Evolutionary conservation across 805 yeast species (phyloP).

Genomic region (Candida khao-thaluensis): DNA sequence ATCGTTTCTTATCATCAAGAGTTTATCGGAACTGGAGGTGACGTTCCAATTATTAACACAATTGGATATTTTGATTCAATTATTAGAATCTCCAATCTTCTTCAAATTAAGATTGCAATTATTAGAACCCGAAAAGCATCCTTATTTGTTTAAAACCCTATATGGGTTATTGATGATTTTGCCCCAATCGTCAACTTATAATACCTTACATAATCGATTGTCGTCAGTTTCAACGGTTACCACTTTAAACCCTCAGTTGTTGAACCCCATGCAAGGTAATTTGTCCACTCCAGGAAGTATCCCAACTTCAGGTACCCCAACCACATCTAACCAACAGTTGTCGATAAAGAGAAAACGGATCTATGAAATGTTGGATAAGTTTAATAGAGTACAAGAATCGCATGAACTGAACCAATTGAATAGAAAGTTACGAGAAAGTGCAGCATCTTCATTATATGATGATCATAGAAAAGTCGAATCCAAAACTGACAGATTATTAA

Average conservation of each 20-base stretch:
- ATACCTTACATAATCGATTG: constrained; percentile 74
- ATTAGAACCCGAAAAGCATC: constrained; percentile 81
- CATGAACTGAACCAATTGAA: constrained; percentile 21
- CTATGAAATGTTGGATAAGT: constrained; percentile 42
- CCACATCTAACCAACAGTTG: constrained; percentile 23
- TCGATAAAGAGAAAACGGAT: constrained; percentile 39
- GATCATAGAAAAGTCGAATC: constrained; percentile 4
- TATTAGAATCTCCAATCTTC: constrained; percentile 90
- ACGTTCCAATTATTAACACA: constrained; percentile 79
- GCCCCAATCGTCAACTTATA: constrained; percentile 91
- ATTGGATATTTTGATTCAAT: constrained; percentile 83
- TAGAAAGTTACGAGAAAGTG: constrained; percentile 14
- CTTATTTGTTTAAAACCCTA: constrained; percentile 78
- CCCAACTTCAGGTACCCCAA: constrained; percentile 18
- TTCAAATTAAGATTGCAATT: constrained; percentile 82
- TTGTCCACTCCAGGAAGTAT: constrained; percentile 20
- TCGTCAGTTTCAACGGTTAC: constrained; percentile 52
- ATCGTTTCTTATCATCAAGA: constrained; percentile 77
- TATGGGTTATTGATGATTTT: constrained; percentile 91
- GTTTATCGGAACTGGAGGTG: constrained; percentile 79
- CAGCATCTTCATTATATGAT: constrained; percentile 15
- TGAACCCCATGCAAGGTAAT: constrained; percentile 4
- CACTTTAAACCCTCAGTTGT: constrained; percentile 17
- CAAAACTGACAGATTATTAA: constrained; percentile 13
- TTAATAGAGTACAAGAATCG: constrained; percentile 34